These are phyloP conservation scores for Elaeagnus macrophylla DNA, from an alignment of 306 rosid species.

Conservation along the genomic window DNA sequence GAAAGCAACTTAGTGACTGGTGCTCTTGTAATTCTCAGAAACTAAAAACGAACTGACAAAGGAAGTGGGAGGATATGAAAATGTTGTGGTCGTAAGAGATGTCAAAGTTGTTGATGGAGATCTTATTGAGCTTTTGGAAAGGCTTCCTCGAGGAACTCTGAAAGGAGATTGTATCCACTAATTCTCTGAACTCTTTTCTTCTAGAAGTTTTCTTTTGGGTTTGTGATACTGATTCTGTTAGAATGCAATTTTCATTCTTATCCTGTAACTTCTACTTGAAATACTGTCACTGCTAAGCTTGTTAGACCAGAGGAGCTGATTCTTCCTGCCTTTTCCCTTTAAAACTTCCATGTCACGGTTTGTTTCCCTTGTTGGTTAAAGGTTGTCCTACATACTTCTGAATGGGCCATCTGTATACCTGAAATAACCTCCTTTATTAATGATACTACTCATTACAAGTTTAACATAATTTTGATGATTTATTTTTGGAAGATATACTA, in stretches of 20 bases:
- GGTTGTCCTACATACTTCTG: too few species aligned
- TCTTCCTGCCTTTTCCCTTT: too few species aligned
- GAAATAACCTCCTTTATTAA: too few species aligned
- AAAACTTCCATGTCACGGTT: not conserved
- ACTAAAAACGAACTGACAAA: constrained; percentile 67
- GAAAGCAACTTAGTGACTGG: not conserved
- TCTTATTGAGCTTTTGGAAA: constrained; percentile 53
- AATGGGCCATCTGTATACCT: too few species aligned
- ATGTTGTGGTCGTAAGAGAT: constrained; percentile 57
- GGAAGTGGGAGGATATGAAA: constrained; percentile 89
- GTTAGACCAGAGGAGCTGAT: too few species aligned
- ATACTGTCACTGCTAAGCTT: too few species aligned
- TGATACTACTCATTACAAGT: too few species aligned
- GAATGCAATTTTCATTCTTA: too few species aligned
- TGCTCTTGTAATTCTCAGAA: constrained; percentile 32
- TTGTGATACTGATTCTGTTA: not conserved
- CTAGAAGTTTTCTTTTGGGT: not conserved
- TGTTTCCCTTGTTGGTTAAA: not conserved
- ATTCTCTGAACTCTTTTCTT: not conserved
- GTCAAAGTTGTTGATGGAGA: constrained; percentile 77
- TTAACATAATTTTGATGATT: not conserved
- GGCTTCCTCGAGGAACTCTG: constrained; percentile 64
- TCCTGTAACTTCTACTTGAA: too few species aligned
- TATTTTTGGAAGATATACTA: not conserved
- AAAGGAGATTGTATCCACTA: constrained; percentile 82